Percentiles rank a stretch among this genome's conserved stretches.
Evolutionary conservation across 2,329 filamentous ascomycete species (phyloP).

Genomic region (Orbilia blumenaviensis): DNA sequence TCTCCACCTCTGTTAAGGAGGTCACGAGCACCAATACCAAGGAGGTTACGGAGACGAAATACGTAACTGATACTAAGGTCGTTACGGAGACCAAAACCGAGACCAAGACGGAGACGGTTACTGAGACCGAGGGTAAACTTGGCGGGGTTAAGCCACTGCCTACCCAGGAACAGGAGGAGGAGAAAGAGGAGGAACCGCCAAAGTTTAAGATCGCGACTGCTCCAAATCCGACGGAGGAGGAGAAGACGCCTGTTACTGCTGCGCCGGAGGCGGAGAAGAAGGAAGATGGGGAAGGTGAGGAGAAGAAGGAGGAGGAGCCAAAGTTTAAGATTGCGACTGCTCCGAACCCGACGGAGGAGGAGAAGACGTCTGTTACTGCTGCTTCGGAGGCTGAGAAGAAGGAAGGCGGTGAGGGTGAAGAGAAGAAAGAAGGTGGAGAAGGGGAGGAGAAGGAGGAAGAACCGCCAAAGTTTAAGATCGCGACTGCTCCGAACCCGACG

Average conservation of each 20-base stretch:
- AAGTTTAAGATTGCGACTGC: neutral
- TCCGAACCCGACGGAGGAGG: neutral
- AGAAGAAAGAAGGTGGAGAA: neutral
- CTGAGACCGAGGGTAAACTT: too few relatives aligned
- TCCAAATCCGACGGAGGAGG: neutral
- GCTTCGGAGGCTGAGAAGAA: neutral
- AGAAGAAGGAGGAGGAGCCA: neutral
- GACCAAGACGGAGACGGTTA: neutral
- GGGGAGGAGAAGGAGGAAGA: neutral
- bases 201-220: neutral
- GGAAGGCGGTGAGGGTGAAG: neutral
- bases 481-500: neutral
- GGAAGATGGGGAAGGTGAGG: neutral
- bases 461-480: neutral
- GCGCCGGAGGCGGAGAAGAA: neutral
- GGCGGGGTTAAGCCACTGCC: neutral
- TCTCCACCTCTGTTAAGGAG: neutral
- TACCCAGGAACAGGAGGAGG: neutral
- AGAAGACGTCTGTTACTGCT: neutral
- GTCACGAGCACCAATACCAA: neutral
- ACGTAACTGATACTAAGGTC: neutral
- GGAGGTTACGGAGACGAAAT: neutral
- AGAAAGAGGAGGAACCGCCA: neutral
- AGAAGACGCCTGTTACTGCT: neutral
- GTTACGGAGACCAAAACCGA: neutral